A percentile compares a stretch with the other conserved stretches of the same genome.
phyloP scores from a whole-genome alignment of 75 land plant genomes.

The Picea glauca region DNA sequence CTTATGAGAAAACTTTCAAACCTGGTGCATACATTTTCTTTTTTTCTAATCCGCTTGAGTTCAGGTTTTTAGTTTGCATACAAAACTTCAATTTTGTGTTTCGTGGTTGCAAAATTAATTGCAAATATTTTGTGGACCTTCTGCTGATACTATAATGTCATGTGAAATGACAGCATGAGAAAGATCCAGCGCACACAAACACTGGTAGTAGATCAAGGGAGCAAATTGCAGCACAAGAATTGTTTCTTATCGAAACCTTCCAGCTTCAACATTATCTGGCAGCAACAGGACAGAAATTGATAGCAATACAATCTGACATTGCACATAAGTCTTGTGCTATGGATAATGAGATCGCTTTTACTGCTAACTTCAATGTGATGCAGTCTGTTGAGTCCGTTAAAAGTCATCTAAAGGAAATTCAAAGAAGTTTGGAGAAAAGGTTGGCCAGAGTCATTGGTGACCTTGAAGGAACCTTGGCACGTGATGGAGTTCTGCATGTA shows the following conservation, averaged over 20 bases:
- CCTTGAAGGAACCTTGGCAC: constrained; percentile 51
- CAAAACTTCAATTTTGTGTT: neutral
- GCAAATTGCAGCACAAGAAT: neutral
- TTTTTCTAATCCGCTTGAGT: neutral
- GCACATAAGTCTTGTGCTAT: constrained; percentile 10
- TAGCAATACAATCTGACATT: constrained; percentile 34
- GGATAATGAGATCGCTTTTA: constrained; percentile 14
- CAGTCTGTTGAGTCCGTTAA: constrained; percentile 37
- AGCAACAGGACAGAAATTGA: constrained; percentile 46
- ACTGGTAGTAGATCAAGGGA: neutral
- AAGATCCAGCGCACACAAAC: neutral
- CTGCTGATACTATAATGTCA: neutral
- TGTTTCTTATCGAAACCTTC: constrained; percentile 46
- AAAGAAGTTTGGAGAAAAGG: constrained; percentile 57
- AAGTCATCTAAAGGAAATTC: constrained; percentile 50
- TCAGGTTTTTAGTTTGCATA: neutral
- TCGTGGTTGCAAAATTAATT: neutral
- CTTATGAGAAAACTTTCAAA: neutral
- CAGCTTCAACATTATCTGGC: constrained; percentile 48
- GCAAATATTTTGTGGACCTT: neutral
- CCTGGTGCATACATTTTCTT: neutral
- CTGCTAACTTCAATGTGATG: constrained; percentile 20
- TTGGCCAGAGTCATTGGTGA: constrained; percentile 63
- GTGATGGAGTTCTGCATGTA: constrained; percentile 52
- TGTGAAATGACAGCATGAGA: neutral